A percentile compares a stretch with the other conserved stretches of the same genome.
phyloP scores from a whole-genome alignment of 2,329 filamentous ascomycete genomes.

The Chrysoporthe austroafricana region DNA sequence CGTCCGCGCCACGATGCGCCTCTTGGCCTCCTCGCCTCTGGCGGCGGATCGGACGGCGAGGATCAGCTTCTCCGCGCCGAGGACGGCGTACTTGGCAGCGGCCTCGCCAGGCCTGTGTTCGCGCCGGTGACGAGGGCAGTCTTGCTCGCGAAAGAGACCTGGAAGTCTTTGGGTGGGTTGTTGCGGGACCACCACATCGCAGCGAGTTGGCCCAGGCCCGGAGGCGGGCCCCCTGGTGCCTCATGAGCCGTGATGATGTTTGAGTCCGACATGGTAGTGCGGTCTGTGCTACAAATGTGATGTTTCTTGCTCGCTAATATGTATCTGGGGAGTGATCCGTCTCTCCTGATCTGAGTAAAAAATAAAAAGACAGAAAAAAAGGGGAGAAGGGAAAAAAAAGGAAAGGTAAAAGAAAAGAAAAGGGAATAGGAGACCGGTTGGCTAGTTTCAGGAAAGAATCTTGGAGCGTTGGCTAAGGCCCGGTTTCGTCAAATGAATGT shows the following conservation, averaged over 20 bases:
- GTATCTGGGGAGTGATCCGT: background rate
- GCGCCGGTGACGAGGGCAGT: conserved; percentile 19
- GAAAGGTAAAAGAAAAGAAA: background rate
- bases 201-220: conserved; percentile 3
- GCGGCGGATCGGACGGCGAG: conserved; percentile 11
- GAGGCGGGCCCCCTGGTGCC: conserved; percentile 12
- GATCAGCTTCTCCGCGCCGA: conserved; percentile 17
- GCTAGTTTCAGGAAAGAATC: too few species aligned
- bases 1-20: conserved; percentile 11
- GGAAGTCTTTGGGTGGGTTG: conserved; percentile 4
- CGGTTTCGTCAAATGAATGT: too few species aligned
- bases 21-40: conserved; percentile 17
- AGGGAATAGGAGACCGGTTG: background rate
- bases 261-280: background rate
- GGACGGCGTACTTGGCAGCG: conserved; percentile 17
- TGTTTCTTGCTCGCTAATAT: background rate
- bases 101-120: conserved; percentile 18
- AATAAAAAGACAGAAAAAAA: background rate
- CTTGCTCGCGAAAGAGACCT: conserved; percentile 16
- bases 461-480: too few species aligned
- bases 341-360: background rate
- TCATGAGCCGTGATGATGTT: conserved; percentile 9
- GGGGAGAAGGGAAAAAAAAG: background rate
- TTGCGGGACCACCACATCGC: conserved; percentile 10
- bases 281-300: background rate